phyloP scores from a whole-genome alignment of 2,329 filamentous ascomycete species.

The Paecilomyces formosus region DNA sequence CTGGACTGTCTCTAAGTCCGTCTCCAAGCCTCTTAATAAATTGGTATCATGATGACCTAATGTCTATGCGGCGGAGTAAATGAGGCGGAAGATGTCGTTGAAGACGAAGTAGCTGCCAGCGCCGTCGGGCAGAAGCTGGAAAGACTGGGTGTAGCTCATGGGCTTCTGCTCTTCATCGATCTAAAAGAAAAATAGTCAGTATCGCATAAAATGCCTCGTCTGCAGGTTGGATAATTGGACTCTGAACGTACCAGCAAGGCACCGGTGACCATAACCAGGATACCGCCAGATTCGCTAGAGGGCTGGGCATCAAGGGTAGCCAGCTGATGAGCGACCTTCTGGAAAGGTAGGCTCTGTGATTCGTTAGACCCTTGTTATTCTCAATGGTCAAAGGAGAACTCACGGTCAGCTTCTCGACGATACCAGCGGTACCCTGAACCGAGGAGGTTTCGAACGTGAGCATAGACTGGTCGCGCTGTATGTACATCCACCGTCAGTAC shows the following conservation, averaged over 20 bases:
- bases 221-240: not conserved
- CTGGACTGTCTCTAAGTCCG: not conserved
- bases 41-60: not conserved
- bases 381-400: constrained; percentile 19
- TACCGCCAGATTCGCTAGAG: constrained; percentile 56
- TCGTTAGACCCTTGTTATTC: constrained; percentile 3
- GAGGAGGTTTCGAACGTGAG: constrained; percentile 79
- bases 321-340: constrained; percentile 71
- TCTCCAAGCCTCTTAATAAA: not conserved
- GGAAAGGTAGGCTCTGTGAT: constrained; percentile 65
- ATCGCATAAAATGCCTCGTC: not conserved
- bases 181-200: constrained; percentile 38
- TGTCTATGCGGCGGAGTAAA: constrained; percentile 45
- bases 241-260: constrained; percentile 61
- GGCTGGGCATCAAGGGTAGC: constrained; percentile 79
- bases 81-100: constrained; percentile 92
- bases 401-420: constrained; percentile 78
- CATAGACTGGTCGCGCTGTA: constrained; percentile 75
- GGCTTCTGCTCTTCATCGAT: constrained; percentile 78
- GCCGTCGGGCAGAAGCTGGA: constrained; percentile 69
- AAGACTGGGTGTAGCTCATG: constrained; percentile 86
- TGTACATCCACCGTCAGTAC: constrained; percentile 5
- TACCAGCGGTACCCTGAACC: constrained; percentile 55
- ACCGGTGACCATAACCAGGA: constrained; percentile 84
- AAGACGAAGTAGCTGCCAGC: constrained; percentile 71